Evolutionary conservation across 139 green algal species (phyloP), one percentile per base, ranked within the genome.

Genomic region (Chloropicon primus): DNA sequence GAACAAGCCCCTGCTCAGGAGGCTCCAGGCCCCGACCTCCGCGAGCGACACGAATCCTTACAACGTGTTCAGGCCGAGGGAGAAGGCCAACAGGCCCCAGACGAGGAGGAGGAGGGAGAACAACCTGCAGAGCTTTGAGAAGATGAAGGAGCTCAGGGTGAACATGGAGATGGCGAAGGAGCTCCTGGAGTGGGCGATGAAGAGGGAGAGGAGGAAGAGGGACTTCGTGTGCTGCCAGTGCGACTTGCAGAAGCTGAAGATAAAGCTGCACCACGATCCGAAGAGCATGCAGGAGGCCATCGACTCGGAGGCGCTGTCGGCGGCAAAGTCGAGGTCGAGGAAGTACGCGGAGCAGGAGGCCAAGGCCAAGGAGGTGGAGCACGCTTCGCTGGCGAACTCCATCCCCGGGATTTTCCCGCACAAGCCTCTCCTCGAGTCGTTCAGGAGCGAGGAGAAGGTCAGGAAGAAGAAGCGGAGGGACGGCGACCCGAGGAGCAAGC

Each of bases 51-150:
- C 85, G 2, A 96, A 98, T 83, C 94, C 94, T 0, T 96, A 91
- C 85, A 95, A 95, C 77, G 92, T 96, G 21, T 98, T 98, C 85
- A 93, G 94, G 83, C 88, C 91, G 24, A 88, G 94, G 0, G 94
- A 97, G 82, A 92, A 89, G 77, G 82, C 88, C 17, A 88, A 97
- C 84, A 83, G 93, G 28, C 94, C 94, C 17, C 89, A 96, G 85
- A 97, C 94, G 23, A 87, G 94, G 27, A 83, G 93, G 21, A 85
- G 91, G 27, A 83, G 91, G 2, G 89, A 94, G 76, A 93, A 93
- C 80, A 92, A 89, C 71, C 80, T 87, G 5, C 89, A 94, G 75
- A 88, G 83, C 26, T 75, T 94, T 76, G 90, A 96, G 2, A 95
- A 94, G 86, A 77, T 96, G 86, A 75, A 86, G n/a, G 81, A 82